These are phyloP conservation scores for Oryza longistaminata DNA, from an alignment of 176 grass and related monocot species.

Conservation along the genomic window DNA sequence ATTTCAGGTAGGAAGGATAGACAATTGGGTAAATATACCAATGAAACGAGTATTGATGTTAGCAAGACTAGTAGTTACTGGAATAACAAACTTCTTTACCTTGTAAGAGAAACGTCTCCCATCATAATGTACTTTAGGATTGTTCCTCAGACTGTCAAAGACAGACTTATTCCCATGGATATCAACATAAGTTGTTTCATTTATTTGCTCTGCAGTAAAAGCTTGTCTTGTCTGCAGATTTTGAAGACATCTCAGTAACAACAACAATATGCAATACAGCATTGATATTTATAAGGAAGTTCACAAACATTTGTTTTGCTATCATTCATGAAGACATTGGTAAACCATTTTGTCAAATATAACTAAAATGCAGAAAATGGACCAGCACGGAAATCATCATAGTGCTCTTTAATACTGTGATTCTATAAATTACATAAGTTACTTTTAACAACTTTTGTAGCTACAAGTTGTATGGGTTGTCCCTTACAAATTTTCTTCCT, in stretches of 20 bases:
- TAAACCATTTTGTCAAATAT: neutral
- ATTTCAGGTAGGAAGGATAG: neutral
- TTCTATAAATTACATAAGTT: neutral
- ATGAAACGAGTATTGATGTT: conserved; percentile 24
- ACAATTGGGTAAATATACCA: neutral
- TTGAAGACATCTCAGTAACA: conserved; percentile 15
- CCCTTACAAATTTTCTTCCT: neutral
- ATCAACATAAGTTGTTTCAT: conserved; percentile 86
- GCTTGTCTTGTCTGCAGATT: conserved; percentile 74
- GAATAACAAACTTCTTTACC: conserved; percentile 47
- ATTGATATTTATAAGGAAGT: conserved; percentile 4
- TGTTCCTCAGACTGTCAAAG: conserved; percentile 83
- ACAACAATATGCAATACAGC: neutral
- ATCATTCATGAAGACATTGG: neutral
- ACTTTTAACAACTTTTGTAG: neutral
- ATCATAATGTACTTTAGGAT: conserved; percentile 79
- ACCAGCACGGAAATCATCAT: neutral
- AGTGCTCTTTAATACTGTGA: neutral
- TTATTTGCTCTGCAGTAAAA: conserved; percentile 81
- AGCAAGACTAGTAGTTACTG: conserved; percentile 7
- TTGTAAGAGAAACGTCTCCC: conserved; percentile 87
- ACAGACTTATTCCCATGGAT: conserved; percentile 76
- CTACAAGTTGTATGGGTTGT: neutral
- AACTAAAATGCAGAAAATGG: neutral
- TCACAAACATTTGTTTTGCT: neutral